Evolutionary conservation across 2,329 filamentous ascomycete species (phyloP), one percentile per base, ranked within the genome.

Genomic region (Botrytis porri): DNA sequence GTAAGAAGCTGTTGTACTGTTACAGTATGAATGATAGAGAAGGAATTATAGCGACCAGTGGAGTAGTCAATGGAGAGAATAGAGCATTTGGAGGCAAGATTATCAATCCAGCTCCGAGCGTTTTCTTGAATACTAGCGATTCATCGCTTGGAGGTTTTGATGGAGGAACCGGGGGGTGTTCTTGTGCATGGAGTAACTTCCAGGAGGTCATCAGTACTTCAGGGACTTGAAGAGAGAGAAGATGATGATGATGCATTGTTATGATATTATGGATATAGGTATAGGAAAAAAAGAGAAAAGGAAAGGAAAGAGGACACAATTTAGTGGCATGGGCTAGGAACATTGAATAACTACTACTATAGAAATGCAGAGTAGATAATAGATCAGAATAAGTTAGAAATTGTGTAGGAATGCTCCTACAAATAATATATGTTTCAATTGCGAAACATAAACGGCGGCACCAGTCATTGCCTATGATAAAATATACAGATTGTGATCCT

Each of bases 121-220:
- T 79, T n/a, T 82, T 82, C 71, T 71, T 48, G 3, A 80, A 69
- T 60, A 43, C 25, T 43, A 78, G 79, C 1, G 83, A 89, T 74
- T 77, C 81, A 18, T 84, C 82, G 39, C 82, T 87, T 73, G 89
- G 89, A 2, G 89, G 89, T 1, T 86, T 88, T 75, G 89, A 92
- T 79, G 89, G 89, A 35, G 89, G 89, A 54, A 86, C 84, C 0
- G 88, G 89, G 25, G 89, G 89, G 1, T 91, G 89, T 78, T 84
- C 82, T 80, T 91, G 89, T 79, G 83, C 86, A 76, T 91, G 88
- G 87, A 83, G 84, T 72, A 91, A 91, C 70, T 81, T 80, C 71
- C 65, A 74, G 63, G 74, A 73, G 41, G 69, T 78, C 10, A 48
- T 62, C 32, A 48, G 70, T 69, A 39, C 62, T 35, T 29, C n/a